A percentile compares a stretch with the other conserved stretches of the same genome.
These are phyloP conservation scores for Xylaria sp. DNA, from an alignment of 2,329 filamentous ascomycete genomes.

Conservation along the genomic window DNA sequence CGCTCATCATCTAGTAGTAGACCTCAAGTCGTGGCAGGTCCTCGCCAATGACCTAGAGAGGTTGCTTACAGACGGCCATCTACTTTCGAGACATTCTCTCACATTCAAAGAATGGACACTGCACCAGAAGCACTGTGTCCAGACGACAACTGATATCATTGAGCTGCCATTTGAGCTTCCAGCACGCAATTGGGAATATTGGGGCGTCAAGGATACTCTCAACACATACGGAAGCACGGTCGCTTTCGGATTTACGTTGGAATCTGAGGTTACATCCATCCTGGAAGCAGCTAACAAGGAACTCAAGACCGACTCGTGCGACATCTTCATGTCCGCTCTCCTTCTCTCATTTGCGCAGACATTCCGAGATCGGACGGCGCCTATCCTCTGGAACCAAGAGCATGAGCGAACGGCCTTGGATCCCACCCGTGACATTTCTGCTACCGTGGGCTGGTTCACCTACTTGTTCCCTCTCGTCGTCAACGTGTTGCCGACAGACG, in stretches of 20 bases:
- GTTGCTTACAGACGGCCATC: constrained; percentile 51
- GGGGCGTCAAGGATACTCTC: constrained; percentile 49
- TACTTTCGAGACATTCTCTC: constrained; percentile 52
- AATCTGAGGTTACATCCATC: constrained; percentile 48
- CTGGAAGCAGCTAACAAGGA: constrained; percentile 52
- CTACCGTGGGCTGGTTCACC: constrained; percentile 67
- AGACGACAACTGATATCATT: constrained; percentile 35
- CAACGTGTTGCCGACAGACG: constrained; percentile 50
- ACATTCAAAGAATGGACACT: constrained; percentile 58
- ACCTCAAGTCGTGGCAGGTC: constrained; percentile 57
- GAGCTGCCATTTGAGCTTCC: constrained; percentile 48
- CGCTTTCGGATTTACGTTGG: constrained; percentile 50
- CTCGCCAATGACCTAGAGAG: constrained; percentile 58
- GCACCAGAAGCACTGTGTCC: constrained; percentile 49
- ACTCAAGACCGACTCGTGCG: constrained; percentile 57
- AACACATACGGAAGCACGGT: constrained; percentile 55
- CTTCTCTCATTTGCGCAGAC: constrained; percentile 61
- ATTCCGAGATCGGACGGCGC: constrained; percentile 57
- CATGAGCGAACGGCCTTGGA: constrained; percentile 54
- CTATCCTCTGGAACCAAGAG: constrained; percentile 61
- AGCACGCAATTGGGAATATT: constrained; percentile 52
- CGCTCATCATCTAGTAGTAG: constrained; percentile 59
- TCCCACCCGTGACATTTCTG: constrained; percentile 55
- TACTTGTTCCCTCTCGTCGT: constrained; percentile 59
- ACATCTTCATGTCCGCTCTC: constrained; percentile 60